Percentiles rank a stretch among this genome's conserved stretches.
Evolutionary conservation across 2,329 filamentous ascomycete genomes (phyloP).

Genomic region (Neoascochyta sp.): DNA sequence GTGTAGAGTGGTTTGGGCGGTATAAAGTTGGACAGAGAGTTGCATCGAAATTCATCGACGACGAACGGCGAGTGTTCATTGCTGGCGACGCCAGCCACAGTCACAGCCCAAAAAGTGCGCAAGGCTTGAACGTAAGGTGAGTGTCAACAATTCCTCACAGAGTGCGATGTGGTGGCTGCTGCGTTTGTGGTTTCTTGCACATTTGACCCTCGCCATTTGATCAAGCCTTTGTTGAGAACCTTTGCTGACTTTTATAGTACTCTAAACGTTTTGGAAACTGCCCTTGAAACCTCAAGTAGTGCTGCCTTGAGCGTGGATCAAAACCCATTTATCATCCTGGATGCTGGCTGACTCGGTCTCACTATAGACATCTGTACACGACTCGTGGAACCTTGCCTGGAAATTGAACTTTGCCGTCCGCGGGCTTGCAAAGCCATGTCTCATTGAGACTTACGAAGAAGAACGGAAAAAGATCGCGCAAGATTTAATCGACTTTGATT

Average conservation of each 20-base stretch:
- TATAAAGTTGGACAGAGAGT: constrained; percentile 51
- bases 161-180: too few relatives aligned
- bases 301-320: too few relatives aligned
- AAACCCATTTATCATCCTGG: too few relatives aligned
- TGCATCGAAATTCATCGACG: constrained; percentile 45
- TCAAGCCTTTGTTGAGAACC: too few relatives aligned
- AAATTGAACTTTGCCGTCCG: constrained; percentile 43
- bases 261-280: too few relatives aligned
- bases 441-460: constrained; percentile 41
- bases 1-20: constrained; percentile 50
- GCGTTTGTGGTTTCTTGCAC: too few relatives aligned
- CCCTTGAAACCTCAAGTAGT: too few relatives aligned
- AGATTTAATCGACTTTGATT: constrained; percentile 45
- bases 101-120: constrained; percentile 42
- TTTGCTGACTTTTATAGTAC: too few relatives aligned
- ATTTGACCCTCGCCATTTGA: too few relatives aligned
- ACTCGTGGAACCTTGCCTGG: constrained; percentile 45
- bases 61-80: constrained; percentile 45
- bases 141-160: too few relatives aligned
- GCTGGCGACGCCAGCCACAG: constrained; percentile 48
- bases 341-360: too few relatives aligned
- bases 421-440: constrained; percentile 36
- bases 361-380: constrained; percentile 45
- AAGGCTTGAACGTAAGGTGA: constrained; percentile 49
- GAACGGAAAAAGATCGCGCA: constrained; percentile 44